Conservation (phyloP, 495 filamentous ascomycete species). For the Penicilliopsis zonata region DNA sequence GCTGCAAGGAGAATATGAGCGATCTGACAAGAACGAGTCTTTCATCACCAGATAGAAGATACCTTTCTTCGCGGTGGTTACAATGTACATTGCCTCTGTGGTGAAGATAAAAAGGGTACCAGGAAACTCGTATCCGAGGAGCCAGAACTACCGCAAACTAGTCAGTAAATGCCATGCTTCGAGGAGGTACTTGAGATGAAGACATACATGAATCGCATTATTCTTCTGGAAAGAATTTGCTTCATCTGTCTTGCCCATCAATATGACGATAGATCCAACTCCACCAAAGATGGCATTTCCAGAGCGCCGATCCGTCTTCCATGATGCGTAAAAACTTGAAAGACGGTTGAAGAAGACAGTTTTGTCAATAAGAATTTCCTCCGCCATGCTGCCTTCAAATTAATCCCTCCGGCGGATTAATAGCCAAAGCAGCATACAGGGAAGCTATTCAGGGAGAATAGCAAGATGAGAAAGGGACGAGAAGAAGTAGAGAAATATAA, state of each 20-base stretch:
- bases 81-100: slow-evolving; percentile 71
- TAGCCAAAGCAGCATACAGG: no score
- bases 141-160: slow-evolving; percentile 64
- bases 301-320: slow-evolving; percentile 86
- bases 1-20: slow-evolving; percentile 35
- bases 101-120: slow-evolving; percentile 90
- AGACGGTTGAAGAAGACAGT: slow-evolving; percentile 85
- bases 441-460: no score
- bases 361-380: slow-evolving; percentile 83
- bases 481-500: no score
- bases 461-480: no score
- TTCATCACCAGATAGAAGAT: slow-evolving; percentile 4
- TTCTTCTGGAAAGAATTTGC: slow-evolving; percentile 77
- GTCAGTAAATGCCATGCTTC: no score
- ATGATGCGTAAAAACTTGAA: slow-evolving; percentile 71
- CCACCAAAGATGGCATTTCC: slow-evolving; percentile 69
- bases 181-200: background rate
- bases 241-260: slow-evolving; percentile 92
- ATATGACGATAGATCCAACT: slow-evolving; percentile 69
- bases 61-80: slow-evolving; percentile 98
- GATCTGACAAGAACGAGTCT: background rate
- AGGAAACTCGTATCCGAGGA: slow-evolving; percentile 97
- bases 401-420: no score
- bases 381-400: no score
- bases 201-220: slow-evolving; percentile 81